Evolutionary conservation across 306 rosid genomes (phyloP), one percentile per base, ranked within the genome.

Genomic region (Sphenostylis stenocarpa): DNA sequence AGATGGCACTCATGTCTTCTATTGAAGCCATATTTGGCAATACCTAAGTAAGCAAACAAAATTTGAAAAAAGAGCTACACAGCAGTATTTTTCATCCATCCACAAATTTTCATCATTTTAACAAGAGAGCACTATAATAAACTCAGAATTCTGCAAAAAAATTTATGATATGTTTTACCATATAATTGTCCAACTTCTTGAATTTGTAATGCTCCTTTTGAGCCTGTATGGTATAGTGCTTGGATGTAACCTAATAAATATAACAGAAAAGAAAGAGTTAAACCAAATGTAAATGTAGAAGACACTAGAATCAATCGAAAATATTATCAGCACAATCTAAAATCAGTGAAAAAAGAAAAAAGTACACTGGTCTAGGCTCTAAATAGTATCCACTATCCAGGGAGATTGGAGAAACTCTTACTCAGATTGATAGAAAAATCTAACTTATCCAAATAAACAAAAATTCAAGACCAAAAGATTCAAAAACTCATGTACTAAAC

Each of bases 21-120:
- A 92, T 75, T 63, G 97, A 91, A 79, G 96, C 92, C 99, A 96
- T 96, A 88, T 92, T 96, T 71, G 99, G 99, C 84, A 96, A 83
- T 19, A 96, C 99, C 99, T 96, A 79, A 61, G 79, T 63, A 64
- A 76, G 61, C 56, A 81, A 77, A 76, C 56, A 49, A 70, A 72
- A 39, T 52, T 53, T 15, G 58, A 69, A 65, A 64, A 16, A 36
- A 70, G 49, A 77, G 53, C 80, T 20, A 78, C 47, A 33, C 38
- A 39, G 57, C 48, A 68, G 63, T 48, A 21, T 58, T 58, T 64
- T 70, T 60, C 47, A 57, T 39, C 49, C 44, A 53, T 66, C 70
- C 70, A 78, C 23, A 43, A 79, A n/a, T 56, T 67, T 33, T 31
- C 76, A 70, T 31, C 73, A 49, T 17, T 64, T 41, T 48, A 62